phyloP scores from a whole-genome alignment of 352 stramenopile genomes.

The Lagenidium giganteum region DNA sequence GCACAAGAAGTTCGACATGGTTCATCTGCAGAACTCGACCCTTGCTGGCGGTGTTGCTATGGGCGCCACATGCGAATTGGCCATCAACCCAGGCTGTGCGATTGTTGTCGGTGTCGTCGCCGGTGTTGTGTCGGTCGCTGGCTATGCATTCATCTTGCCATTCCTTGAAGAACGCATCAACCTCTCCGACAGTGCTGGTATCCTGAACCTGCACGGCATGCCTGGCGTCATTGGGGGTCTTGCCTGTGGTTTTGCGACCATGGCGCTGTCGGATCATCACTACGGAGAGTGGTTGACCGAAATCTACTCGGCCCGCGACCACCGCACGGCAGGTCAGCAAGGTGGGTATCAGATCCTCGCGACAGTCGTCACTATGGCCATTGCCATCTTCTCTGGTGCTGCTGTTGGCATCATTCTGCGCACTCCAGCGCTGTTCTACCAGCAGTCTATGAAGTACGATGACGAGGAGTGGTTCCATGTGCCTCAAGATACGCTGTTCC shows the following conservation, averaged over 20 bases:
- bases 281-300: conserved; percentile 39
- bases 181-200: conserved; percentile 38
- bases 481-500: too few relatives aligned
- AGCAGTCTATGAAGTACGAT: conserved; percentile 58
- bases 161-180: conserved; percentile 29
- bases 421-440: conserved; percentile 31
- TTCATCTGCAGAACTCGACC: conserved; percentile 82
- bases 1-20: conserved; percentile 76
- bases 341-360: conserved; percentile 59
- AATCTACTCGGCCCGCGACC: conserved; percentile 40
- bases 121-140: conserved; percentile 34
- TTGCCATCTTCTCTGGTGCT: conserved; percentile 24
- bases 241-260: conserved; percentile 45
- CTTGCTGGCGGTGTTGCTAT: conserved; percentile 81
- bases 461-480: conserved; percentile 70
- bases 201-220: conserved; percentile 81
- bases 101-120: conserved; percentile 38
- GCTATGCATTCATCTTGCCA: conserved; percentile 40
- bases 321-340: conserved; percentile 36
- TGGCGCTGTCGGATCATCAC: conserved; percentile 36
- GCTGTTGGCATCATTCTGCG: conserved; percentile 34
- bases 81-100: conserved; percentile 48
- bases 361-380: conserved; percentile 37
- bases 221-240: conserved; percentile 58
- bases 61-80: conserved; percentile 64